Conservation (phyloP, 768 basidiomycete genomes). For the Lactarius pseudohatsudake region DNA sequence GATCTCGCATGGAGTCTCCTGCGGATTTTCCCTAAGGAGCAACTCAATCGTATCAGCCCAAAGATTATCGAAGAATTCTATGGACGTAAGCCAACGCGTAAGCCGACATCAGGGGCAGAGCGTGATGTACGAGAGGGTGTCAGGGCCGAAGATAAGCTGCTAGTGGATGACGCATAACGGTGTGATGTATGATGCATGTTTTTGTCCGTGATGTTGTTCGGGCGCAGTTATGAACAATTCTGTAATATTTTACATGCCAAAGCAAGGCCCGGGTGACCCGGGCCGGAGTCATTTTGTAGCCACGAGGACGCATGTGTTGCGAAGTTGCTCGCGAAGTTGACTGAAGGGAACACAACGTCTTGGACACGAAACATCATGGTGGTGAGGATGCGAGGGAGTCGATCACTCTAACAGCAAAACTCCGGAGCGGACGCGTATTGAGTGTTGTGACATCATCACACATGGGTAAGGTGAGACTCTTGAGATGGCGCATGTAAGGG, state of each 20-base stretch:
- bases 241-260: constrained; percentile 11
- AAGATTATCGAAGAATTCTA: constrained; percentile 96
- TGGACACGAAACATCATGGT: constrained; percentile 1
- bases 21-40: constrained; percentile 98
- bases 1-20: constrained; percentile 96
- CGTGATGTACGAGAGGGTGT: constrained; percentile 39
- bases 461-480: constrained; percentile 16
- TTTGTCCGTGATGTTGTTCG: constrained; percentile 27
- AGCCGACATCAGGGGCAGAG: constrained; percentile 50
- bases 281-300: not conserved
- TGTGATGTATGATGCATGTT: constrained; percentile 10
- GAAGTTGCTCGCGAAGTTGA: not conserved
- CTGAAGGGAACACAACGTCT: not conserved
- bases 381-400: not conserved
- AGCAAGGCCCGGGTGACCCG: too few relatives aligned
- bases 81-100: constrained; percentile 75
- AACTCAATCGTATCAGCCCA: constrained; percentile 95
- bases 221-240: constrained; percentile 15
- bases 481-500: constrained; percentile 14
- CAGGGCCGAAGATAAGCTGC: constrained; percentile 53
- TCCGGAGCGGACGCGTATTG: constrained; percentile 7
- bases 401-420: constrained; percentile 14
- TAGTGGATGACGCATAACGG: constrained; percentile 52
- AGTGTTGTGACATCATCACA: constrained; percentile 27
- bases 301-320: constrained; percentile 6